Base-by-base conservation (phyloP, 192 early-diverging fungal species). In the Gonapodya sp. region DNA sequence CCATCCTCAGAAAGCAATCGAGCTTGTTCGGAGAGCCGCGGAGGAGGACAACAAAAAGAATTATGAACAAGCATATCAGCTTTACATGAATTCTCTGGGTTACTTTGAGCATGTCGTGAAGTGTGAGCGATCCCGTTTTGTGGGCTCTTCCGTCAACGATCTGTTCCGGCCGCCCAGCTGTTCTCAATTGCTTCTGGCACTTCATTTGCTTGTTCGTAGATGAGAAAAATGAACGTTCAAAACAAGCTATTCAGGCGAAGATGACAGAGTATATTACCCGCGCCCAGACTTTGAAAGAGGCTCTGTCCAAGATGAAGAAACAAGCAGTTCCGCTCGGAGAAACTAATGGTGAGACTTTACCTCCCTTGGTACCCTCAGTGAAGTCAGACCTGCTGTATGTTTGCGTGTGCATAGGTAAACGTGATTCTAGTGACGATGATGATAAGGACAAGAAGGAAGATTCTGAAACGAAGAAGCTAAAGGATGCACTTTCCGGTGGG, bases 41-140 rank as follows among this genome's bases (percentile, higher is more conserved):
- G 94, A 97, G 73, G 95, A 96, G 82, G 97, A 98, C 87, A 91
- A 85, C 36, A 93, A 92, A 36, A 93, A 89, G n/a, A 94, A 97
- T 87, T 97, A 94, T 83, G 94, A 95, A 77, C 93, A 95, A 78
- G 96, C 97, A 8, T 95, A 96, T 85, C 93, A 91, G 81, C 91
- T 91, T 79, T 99, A 99, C 86, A 88, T 89, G 79, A 93, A 94
- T 84, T 89, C 93, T 0, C 88, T 99, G 30, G 96, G 98, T 80
- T 97, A 95, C 85, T 99, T 97, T 82, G 87, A 96, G 88, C 92
- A 91, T 2, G 97, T 94, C 1, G 91, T 99, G 81, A 98, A 98
- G 91, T 98, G 95, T 95, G 86, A 83, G 86, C 85, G 64, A 18
- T 24, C 8, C n/a, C n/a, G n/a, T n/a, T n/a, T n/a, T n/a, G n/a